Percentiles rank a stretch among this genome's conserved stretches.
Evolutionary conservation across 2,329 filamentous ascomycete species (phyloP).

Genomic region (Grosmannia serpens): DNA sequence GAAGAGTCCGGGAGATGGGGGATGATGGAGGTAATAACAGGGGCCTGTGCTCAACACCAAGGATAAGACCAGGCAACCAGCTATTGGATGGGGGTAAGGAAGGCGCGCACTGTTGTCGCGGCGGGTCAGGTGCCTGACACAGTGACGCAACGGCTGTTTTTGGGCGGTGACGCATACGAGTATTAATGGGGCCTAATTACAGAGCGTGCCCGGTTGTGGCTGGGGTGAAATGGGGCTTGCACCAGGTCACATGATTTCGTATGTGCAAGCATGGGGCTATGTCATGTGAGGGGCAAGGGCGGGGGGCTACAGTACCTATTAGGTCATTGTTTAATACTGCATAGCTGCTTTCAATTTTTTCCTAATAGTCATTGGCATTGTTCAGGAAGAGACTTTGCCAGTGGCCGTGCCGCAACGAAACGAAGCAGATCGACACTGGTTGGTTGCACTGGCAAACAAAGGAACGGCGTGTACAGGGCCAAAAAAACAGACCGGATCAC

Average conservation of each 20-base stretch:
- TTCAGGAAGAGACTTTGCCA: too few species aligned
- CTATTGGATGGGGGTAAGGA: background rate
- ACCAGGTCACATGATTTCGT: background rate
- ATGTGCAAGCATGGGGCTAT: too few species aligned
- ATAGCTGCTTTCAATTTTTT: too few species aligned
- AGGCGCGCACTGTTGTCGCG: background rate
- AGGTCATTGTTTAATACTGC: too few species aligned
- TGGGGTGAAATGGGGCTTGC: background rate
- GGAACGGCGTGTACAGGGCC: too few species aligned
- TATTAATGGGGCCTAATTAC: background rate
- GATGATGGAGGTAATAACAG: background rate
- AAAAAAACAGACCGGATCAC: too few species aligned
- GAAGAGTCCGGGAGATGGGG: background rate
- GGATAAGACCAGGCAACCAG: slow-evolving; percentile 1
- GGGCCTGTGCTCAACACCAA: background rate
- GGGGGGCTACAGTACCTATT: too few species aligned
- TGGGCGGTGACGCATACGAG: background rate
- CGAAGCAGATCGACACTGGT: too few species aligned
- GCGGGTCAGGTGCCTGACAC: background rate
- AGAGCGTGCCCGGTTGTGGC: background rate
- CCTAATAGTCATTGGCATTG: too few species aligned
- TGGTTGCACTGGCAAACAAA: too few species aligned
- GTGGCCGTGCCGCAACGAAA: too few species aligned
- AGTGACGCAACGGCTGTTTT: background rate
- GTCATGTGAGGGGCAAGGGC: too few species aligned